Conservation (phyloP, 73 alveolate genomes). For the Diophrys appendiculata region DNA sequence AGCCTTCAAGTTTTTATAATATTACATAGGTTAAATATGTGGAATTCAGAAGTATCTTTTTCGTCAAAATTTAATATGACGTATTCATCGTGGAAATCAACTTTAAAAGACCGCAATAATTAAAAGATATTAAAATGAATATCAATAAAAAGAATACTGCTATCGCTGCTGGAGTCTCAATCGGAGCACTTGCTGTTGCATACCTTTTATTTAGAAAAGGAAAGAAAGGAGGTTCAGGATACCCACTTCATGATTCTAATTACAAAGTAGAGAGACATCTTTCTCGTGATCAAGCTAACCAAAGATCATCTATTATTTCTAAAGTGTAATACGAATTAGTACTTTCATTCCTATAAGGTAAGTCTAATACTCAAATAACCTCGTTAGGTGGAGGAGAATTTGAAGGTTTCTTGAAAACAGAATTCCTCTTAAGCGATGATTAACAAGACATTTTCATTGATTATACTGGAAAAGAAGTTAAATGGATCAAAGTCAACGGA, state of each 20-base stretch:
- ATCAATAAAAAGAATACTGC: neutral
- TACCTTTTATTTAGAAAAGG: neutral
- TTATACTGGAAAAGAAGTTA: constrained; percentile 1
- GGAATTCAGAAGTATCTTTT: too few species aligned
- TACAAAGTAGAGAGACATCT: neutral
- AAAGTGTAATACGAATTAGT: constrained; percentile 11
- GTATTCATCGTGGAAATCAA: too few species aligned
- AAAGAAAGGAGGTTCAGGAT: neutral
- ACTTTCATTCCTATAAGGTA: constrained; percentile 6
- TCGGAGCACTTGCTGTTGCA: neutral
- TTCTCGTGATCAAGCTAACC: constrained; percentile 17
- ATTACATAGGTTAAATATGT: too few species aligned
- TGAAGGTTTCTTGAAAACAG: neutral
- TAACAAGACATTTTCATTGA: neutral
- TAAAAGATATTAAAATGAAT: too few species aligned
- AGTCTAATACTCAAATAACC: neutral
- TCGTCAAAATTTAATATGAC: too few species aligned
- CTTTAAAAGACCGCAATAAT: too few species aligned
- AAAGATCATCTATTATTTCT: neutral
- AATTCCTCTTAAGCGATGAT: neutral
- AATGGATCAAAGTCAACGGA: constrained; percentile 6
- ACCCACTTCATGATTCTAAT: constrained; percentile 3
- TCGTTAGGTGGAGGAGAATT: constrained; percentile 8
- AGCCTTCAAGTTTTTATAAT: too few species aligned
- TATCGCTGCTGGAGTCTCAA: neutral